Evolutionary conservation across 2,329 filamentous ascomycete genomes (phyloP).

Genomic region (Colletotrichum truncatum): DNA sequence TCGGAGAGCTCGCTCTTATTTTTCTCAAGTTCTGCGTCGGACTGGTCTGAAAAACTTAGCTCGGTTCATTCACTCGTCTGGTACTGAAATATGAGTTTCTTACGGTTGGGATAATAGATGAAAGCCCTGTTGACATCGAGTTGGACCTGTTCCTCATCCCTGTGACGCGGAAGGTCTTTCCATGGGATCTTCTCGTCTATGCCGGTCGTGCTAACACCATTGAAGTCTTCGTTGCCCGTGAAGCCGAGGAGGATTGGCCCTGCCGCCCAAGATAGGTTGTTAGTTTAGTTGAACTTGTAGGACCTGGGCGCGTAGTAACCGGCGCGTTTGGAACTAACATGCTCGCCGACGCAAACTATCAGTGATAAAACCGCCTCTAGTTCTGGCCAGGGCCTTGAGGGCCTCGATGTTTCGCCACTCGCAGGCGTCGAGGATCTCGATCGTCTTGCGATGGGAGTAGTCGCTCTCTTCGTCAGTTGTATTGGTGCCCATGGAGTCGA

Average conservation of each 20-base stretch:
- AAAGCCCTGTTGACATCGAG: slow-evolving; percentile 97
- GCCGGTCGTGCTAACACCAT: slow-evolving; percentile 25
- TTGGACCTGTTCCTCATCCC: slow-evolving; percentile 89
- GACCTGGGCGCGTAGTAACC: neutral
- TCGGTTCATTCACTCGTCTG: slow-evolving; percentile 13
- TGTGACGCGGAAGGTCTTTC: slow-evolving; percentile 76
- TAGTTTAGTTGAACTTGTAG: slow-evolving; percentile 20
- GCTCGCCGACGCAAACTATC: slow-evolving; percentile 76
- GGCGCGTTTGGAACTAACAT: slow-evolving; percentile 68
- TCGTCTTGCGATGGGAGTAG: slow-evolving; percentile 46
- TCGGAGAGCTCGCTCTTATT: slow-evolving; percentile 82
- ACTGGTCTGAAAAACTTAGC: slow-evolving; percentile 63
- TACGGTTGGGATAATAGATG: slow-evolving; percentile 91
- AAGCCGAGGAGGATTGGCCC: slow-evolving; percentile 70
- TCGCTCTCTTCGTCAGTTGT: slow-evolving; percentile 18
- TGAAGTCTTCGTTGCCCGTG: slow-evolving; percentile 29
- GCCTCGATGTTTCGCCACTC: slow-evolving; percentile 61
- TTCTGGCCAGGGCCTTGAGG: slow-evolving; percentile 67
- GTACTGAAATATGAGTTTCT: slow-evolving; percentile 35
- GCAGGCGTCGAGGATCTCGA: slow-evolving; percentile 69
- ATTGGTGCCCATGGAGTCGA: neutral
- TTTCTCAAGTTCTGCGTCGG: slow-evolving; percentile 71
- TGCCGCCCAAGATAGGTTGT: slow-evolving; percentile 40
- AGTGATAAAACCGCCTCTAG: slow-evolving; percentile 72
- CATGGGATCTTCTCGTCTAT: slow-evolving; percentile 50